Percentiles rank a stretch among this genome's conserved stretches.
Evolutionary conservation across 129 eudicot genomes (phyloP).

Genomic region (Escallonia herrerae): DNA sequence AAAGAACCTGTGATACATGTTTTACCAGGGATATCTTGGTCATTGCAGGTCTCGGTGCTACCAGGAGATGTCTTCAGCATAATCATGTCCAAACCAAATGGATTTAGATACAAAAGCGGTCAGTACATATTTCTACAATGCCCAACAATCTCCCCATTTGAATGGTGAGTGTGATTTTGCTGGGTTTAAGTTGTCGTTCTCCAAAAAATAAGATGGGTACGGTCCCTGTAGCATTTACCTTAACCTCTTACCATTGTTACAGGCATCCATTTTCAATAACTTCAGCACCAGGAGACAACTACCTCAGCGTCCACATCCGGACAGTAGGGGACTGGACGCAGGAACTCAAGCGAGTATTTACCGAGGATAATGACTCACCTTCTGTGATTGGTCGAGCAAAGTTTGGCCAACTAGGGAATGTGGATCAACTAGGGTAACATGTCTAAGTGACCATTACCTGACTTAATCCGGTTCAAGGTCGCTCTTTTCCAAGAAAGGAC

Average conservation of each 20-base stretch:
- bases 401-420: constrained; percentile 44
- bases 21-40: neutral
- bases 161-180: constrained; percentile 46
- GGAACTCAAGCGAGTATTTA: constrained; percentile 77
- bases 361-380: constrained; percentile 48
- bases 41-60: constrained; percentile 58
- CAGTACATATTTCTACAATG: constrained; percentile 91
- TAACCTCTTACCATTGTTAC: constrained; percentile 9
- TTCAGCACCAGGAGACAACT: constrained; percentile 94
- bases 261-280: constrained; percentile 99
- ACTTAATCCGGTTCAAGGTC: neutral
- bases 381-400: constrained; percentile 71
- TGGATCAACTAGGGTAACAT: constrained; percentile 59
- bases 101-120: constrained; percentile 90
- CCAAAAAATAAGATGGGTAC: neutral
- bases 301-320: constrained; percentile 83
- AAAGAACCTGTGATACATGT: too few relatives aligned
- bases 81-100: constrained; percentile 78
- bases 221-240: neutral
- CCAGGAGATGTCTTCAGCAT: constrained; percentile 91
- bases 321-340: constrained; percentile 97
- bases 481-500: neutral
- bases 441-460: neutral
- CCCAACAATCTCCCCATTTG: constrained; percentile 86
- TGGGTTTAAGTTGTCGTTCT: neutral